Evolutionary conservation across 768 basidiomycete genomes (phyloP).

Genomic region (Tricholoma furcatifolium): DNA sequence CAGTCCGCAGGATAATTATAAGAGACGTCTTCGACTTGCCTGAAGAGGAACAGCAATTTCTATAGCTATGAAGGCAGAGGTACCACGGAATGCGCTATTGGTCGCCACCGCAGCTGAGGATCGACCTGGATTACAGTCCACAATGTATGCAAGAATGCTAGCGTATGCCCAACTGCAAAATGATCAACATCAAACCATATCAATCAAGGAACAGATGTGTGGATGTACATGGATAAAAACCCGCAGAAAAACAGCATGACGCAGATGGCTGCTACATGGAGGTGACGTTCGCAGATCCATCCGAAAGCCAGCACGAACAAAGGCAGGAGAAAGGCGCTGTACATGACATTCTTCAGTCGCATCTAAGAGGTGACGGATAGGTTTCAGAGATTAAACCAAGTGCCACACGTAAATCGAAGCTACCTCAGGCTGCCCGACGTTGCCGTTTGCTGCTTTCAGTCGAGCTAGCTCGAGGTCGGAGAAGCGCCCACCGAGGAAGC

Average conservation of each 20-base stretch:
- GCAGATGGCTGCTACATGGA: slow-evolving; percentile 67
- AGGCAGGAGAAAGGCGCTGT: slow-evolving; percentile 60
- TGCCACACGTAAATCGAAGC: too few relatives aligned
- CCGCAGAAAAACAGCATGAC: slow-evolving; percentile 72
- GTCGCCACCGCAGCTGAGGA: slow-evolving; percentile 73
- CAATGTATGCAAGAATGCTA: slow-evolving; percentile 78
- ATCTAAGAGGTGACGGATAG: slow-evolving; percentile 42
- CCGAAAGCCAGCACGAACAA: slow-evolving; percentile 65
- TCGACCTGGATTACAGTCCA: slow-evolving; percentile 82
- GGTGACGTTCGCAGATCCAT: slow-evolving; percentile 67
- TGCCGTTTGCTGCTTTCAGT: slow-evolving; percentile 38
- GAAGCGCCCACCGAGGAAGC: slow-evolving; percentile 43
- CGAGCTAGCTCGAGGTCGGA: slow-evolving; percentile 40
- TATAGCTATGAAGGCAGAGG: slow-evolving; percentile 63
- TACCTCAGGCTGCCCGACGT: slow-evolving; percentile 63
- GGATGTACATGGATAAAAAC: slow-evolving; percentile 67
- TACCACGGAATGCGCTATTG: slow-evolving; percentile 76
- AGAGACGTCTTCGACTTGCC: slow-evolving; percentile 30
- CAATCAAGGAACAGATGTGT: not conserved
- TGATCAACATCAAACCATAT: not conserved
- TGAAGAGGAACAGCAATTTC: slow-evolving; percentile 77
- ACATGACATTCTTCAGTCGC: slow-evolving; percentile 63
- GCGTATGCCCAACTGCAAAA: slow-evolving; percentile 52
- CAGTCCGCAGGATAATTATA: not conserved
- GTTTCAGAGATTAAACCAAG: too few relatives aligned